Conservation (phyloP, 768 basidiomycete genomes). For the Naganishia randhawae region DNA sequence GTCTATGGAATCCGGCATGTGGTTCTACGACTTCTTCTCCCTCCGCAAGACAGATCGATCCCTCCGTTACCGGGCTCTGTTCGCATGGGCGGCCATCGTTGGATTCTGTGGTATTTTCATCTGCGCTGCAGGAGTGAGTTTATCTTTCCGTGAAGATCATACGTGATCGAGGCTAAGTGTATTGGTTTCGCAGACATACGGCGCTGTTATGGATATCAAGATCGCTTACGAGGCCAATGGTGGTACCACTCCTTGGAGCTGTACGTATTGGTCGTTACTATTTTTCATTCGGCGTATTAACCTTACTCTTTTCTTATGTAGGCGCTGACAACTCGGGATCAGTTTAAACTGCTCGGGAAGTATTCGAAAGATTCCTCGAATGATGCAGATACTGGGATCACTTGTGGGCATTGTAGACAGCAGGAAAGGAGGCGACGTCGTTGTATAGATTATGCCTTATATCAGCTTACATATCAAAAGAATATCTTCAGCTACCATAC, state of each 20-base stretch:
- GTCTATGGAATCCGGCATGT: conserved; percentile 41
- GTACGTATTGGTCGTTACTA: conserved; percentile 3
- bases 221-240: conserved; percentile 12
- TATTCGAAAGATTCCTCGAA: not conserved
- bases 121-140: conserved; percentile 35
- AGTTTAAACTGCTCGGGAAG: not conserved
- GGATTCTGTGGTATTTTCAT: conserved; percentile 35
- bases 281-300: not conserved
- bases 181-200: conserved; percentile 19
- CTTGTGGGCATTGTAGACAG: not conserved
- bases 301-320: not conserved
- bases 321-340: conserved; percentile 11
- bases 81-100: conserved; percentile 26
- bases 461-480: not conserved
- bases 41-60: conserved; percentile 19
- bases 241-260: conserved; percentile 34
- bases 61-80: conserved; percentile 25
- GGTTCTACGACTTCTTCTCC: conserved; percentile 39
- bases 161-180: not conserved
- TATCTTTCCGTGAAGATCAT: not conserved
- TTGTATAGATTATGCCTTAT: not conserved
- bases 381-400: not conserved
- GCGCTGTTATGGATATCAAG: not conserved
- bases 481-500: not conserved
- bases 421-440: not conserved